Base-by-base conservation (phyloP, 2,329 filamentous ascomycete species). In the Fusarium sp. region DNA sequence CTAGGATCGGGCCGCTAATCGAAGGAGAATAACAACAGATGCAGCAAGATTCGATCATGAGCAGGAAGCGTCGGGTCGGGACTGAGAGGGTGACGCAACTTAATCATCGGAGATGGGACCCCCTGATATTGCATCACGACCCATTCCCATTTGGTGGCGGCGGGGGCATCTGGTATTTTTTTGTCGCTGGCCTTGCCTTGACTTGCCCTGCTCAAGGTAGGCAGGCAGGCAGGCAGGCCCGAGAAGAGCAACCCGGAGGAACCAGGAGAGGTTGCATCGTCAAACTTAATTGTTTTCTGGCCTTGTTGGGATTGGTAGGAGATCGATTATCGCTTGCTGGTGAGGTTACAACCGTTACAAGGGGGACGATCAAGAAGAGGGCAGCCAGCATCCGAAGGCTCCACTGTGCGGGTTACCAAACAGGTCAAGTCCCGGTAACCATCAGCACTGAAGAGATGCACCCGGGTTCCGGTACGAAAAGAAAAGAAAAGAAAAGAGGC, bases 71-170 rank as follows among this genome's bases (percentile, higher is more conserved):
- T 57, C 49, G 23, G 56, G 46, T 44, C 44, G 27, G 27, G 27
- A 29, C 27, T 29, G 27, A 29, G 60, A 57, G 13, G 42, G 25
- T 62, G 55, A 67, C 34, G 64, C 59, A 42, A 56, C 49, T 50
- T 65, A 54, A 69, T 69, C 62, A 36, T 54, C 66, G 20, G 34
- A 49, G 33, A 68, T 55, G 29, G 56, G 33, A 31, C 33, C 59
- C 59, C 51, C 51, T 57, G 44, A 42, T 18, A 31, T 46, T 34
- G 50, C 46, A 62, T 59, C 27, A 49, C 44, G 44, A 53, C 54
- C 42, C 33, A 69, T 69, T 67, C 69, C 27, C 33, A 40, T 40
- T 40, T 40, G 36, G 67, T 70, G 67, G 68, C 64, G 67, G 67
- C 38, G 64, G 67, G 42, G 42, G 67, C 29, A 62, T 60, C 44